phyloP scores from a whole-genome alignment of 129 eudicot genomes.

The Cynara cardunculus region DNA sequence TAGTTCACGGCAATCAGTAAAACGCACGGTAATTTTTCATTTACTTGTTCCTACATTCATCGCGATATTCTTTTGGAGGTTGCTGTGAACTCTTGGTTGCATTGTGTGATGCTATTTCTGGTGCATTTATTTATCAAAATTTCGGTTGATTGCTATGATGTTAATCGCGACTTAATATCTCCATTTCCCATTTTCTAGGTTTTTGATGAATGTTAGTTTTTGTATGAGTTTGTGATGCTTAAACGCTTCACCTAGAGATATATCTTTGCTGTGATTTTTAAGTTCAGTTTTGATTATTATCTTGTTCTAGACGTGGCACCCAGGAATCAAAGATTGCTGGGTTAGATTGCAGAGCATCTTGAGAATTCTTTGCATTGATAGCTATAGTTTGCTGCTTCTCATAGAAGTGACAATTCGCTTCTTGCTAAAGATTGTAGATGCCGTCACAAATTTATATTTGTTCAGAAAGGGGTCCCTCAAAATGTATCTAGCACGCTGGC shows the following conservation, averaged over 20 bases:
- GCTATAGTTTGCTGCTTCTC: slow-evolving; percentile 2
- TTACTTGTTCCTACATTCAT: not conserved
- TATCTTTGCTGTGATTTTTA: not conserved
- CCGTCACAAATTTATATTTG: not conserved
- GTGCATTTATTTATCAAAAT: not conserved
- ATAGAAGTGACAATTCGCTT: slow-evolving; percentile 8
- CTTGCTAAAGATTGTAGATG: not conserved
- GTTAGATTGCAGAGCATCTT: slow-evolving; percentile 2
- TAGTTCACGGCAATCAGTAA: slow-evolving; percentile 1
- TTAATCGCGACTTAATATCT: slow-evolving; percentile 5
- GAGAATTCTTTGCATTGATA: not conserved
- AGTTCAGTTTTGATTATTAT: slow-evolving; percentile 4
- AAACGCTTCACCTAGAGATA: not conserved
- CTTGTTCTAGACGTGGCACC: not conserved
- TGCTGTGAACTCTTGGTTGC: not conserved
- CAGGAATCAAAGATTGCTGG: slow-evolving; percentile 1
- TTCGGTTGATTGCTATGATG: not conserved
- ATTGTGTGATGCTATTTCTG: not conserved
- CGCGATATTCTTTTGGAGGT: not conserved
- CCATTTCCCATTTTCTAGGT: slow-evolving; percentile 7
- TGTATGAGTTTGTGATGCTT: slow-evolving; percentile 11
- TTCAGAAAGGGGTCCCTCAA: not conserved
- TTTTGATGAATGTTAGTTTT: not conserved
- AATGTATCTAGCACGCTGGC: not conserved
- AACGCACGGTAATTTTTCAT: slow-evolving; percentile 14